Evolutionary conservation across 2,329 filamentous ascomycete genomes (phyloP).

Genomic region (Fusarium sp.): DNA sequence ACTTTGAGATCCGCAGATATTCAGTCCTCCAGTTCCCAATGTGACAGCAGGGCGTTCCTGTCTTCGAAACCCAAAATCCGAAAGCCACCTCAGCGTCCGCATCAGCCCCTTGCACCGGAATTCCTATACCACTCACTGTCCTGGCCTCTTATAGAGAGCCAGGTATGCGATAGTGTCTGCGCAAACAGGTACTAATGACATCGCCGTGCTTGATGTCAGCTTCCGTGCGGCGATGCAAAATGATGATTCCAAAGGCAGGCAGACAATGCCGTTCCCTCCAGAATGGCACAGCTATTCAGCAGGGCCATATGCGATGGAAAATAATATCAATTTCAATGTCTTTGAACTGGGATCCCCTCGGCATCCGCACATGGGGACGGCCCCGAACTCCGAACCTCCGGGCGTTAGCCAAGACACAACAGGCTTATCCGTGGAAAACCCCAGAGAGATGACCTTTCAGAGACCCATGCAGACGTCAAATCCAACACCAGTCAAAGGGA

Average conservation of each 20-base stretch:
- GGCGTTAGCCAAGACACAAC: conserved; percentile 13
- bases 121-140: conserved; percentile 8
- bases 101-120: conserved; percentile 3
- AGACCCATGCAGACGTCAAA: conserved; percentile 18
- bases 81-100: background rate
- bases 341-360: conserved; percentile 16
- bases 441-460: conserved; percentile 27
- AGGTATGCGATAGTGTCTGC: conserved; percentile 30
- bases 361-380: conserved; percentile 12
- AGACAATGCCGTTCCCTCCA: conserved; percentile 26
- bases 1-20: conserved; percentile 7
- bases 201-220: conserved; percentile 37
- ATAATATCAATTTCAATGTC: conserved; percentile 8
- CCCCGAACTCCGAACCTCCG: conserved; percentile 20
- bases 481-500: conserved; percentile 57
- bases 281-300: conserved; percentile 31
- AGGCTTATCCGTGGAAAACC: conserved; percentile 12
- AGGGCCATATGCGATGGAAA: conserved; percentile 15
- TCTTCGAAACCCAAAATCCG: conserved; percentile 3
- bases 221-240: conserved; percentile 44
- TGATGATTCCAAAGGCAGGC: conserved; percentile 34
- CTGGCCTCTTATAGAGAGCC: conserved; percentile 25
- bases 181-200: conserved; percentile 27
- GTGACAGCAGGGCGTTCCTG: conserved; percentile 12
- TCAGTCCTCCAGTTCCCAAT: conserved; percentile 7